Base-by-base conservation (phyloP, 192 early-diverging fungal species). In the Entomortierella lignicola region DNA sequence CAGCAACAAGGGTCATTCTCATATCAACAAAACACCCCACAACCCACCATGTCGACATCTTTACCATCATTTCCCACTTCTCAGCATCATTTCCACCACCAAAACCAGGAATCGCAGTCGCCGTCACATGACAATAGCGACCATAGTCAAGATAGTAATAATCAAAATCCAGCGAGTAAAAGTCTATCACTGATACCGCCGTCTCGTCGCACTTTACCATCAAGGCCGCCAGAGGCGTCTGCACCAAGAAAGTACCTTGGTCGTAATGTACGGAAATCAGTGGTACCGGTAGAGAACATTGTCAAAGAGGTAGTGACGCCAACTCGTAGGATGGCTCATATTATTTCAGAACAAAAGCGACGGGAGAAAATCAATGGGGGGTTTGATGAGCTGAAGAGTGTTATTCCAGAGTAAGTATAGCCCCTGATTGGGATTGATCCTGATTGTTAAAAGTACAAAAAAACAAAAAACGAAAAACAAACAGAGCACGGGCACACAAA, bases 291-390 rank as follows among this genome's bases (percentile, higher is more conserved):
- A 20, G 55, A 61, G 12, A 63, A 63, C 39, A 44, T 65, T n/a
- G 61, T 64, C 53, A 68, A 68, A 23, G 73, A 77, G 12, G 55
- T 64, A 2, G 50, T 52, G 20, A 48, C 48, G 2, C 81, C 81
- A 18, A 69, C 64, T 18, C 82, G 82, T 71, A 61, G 82, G 5
- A 67, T 81, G 63, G 82, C 82, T 13, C 82, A 84, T 63, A 84
- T 84, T n/a, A 43, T 81, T 6, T 71, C 72, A 8, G 82, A 84
- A 48, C 79, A 84, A 55, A 84, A 84, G 60, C 41, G 82, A n/a
- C 64, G 82, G 18, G 80, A 81, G 31, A 84, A 84, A 64, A 84
- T 84, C 20, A 84, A 84, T 47, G 67, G 53, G 0, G 82, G 82
- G 0, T 84, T 84, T 60, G 79, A 81, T 20, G 80, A 84, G 42